A percentile compares a stretch with the other conserved stretches of the same genome.
Conservation (phyloP, 495 filamentous ascomycete genomes). For the Hypoxylon cercidicola region DNA sequence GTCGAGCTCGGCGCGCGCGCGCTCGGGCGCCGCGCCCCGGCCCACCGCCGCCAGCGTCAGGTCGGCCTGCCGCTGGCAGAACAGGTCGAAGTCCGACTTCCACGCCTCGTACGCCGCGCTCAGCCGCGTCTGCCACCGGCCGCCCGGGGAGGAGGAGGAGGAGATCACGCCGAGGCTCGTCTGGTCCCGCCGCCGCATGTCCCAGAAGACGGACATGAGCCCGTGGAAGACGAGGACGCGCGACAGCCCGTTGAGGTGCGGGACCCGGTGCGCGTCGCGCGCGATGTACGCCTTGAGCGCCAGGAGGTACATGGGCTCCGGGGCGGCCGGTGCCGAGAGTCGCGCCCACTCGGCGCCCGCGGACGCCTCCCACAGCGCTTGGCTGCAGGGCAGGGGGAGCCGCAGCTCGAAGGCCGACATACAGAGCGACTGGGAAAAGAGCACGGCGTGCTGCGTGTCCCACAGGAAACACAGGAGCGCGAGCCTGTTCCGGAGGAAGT, state of each 20-base stretch:
- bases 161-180: conserved; percentile 55
- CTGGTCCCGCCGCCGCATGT: conserved; percentile 66
- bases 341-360: conserved; percentile 59
- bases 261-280: conserved; percentile 44
- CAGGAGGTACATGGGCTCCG: conserved; percentile 54
- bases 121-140: conserved; percentile 62
- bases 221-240: conserved; percentile 62
- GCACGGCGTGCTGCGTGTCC: conserved; percentile 66
- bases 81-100: conserved; percentile 64
- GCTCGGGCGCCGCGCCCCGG: conserved; percentile 19
- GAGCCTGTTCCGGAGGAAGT: conserved; percentile 41
- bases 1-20: conserved; percentile 50
- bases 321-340: conserved; percentile 43
- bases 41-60: conserved; percentile 47
- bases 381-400: conserved; percentile 58
- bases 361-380: conserved; percentile 62
- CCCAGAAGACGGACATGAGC: conserved; percentile 66
- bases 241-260: conserved; percentile 59
- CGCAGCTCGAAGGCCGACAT: conserved; percentile 69
- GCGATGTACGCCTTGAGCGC: conserved; percentile 64
- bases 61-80: conserved; percentile 45
- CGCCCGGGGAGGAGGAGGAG: conserved; percentile 35
- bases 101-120: conserved; percentile 61
- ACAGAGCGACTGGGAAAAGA: conserved; percentile 67
- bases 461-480: conserved; percentile 68